Evolutionary conservation across 495 filamentous ascomycete species (phyloP), one percentile per base, ranked within the genome.

Genomic region (Delitschia confertaspora): DNA sequence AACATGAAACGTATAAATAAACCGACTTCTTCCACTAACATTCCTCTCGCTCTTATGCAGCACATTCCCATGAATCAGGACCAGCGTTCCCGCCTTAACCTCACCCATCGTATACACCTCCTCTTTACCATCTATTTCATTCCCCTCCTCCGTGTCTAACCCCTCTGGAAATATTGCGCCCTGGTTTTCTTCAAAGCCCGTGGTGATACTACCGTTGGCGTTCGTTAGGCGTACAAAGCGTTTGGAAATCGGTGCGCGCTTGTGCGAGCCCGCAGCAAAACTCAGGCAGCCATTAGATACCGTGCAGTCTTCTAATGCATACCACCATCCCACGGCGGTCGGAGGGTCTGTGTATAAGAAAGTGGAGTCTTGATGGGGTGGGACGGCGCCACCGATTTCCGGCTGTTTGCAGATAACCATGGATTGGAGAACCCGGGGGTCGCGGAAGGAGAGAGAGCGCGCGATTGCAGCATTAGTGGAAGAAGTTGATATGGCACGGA

Each of bases 381-480:
- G 84, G 26, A 95, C 91, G 0, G 79, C 76, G 11, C 83, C 91
- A 17, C 91, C 91, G 25, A 98, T 96, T 60, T 88, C 83, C 6
- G 91, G 89, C 64, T 95, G 91, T 60, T 98, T 98, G 73, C 85
- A 93, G 50, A 98, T 98, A 6, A 95, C 73, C 91, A 98, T 98
- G 55, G 82, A 88, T 69, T 98, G 91, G 45, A 98, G 69, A 1
- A 83, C 72, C 25, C 69, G 65, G 0, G 91, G 87, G 56, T 91
- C 80, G 0, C 40, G 44, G 64, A 93, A 95, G 1, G 80, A 78
- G 9, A 98, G 65, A 1, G 69, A 71, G 11, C 64, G 64, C 5
- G 88, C 87, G 18, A 98, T 79, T 10, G 70, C 72, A 1, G 76
- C 76, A 54, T 81, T 73, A 11, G 65, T 56, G 23, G 57, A 22